Conservation (phyloP, 2,329 filamentous ascomycete genomes). For the Blastomyces emzantsi region DNA sequence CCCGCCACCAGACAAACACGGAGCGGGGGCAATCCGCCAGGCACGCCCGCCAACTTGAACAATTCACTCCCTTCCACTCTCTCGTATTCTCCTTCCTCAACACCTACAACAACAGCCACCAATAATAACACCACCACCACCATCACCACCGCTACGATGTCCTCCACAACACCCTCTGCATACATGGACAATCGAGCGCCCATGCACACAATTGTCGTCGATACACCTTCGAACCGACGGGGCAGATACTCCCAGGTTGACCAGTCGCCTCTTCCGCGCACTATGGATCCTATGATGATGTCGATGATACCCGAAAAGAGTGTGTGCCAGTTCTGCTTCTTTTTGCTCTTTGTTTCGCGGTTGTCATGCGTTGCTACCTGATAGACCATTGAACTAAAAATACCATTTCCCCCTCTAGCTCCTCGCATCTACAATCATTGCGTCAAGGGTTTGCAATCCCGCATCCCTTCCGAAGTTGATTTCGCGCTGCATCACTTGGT, state of each 20-base stretch:
- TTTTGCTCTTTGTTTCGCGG: background rate
- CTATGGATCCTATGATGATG: constrained; percentile 33
- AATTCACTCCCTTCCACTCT: background rate
- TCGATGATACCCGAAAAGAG: constrained; percentile 11
- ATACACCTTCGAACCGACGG: constrained; percentile 37
- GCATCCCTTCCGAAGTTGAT: constrained; percentile 71
- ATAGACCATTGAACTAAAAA: background rate
- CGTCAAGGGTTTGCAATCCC: constrained; percentile 71
- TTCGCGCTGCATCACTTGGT: constrained; percentile 90
- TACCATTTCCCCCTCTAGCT: constrained; percentile 17
- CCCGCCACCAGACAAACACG: constrained; percentile 6
- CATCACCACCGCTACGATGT: background rate
- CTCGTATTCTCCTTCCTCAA: background rate
- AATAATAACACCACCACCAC: constrained; percentile 11
- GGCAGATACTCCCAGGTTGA: constrained; percentile 28
- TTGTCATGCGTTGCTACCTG: background rate
- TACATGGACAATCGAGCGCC: background rate
- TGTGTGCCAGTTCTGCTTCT: background rate
- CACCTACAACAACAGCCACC: background rate
- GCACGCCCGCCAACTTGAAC: background rate
- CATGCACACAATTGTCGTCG: constrained; percentile 23
- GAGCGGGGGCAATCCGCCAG: background rate
- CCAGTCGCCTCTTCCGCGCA: constrained; percentile 22
- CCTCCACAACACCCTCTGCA: background rate
- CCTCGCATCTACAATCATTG: constrained; percentile 78